Evolutionary conservation across 257 asterid species (phyloP), one percentile per base, ranked within the genome.

Genomic region (Gynochthodes officinalis): DNA sequence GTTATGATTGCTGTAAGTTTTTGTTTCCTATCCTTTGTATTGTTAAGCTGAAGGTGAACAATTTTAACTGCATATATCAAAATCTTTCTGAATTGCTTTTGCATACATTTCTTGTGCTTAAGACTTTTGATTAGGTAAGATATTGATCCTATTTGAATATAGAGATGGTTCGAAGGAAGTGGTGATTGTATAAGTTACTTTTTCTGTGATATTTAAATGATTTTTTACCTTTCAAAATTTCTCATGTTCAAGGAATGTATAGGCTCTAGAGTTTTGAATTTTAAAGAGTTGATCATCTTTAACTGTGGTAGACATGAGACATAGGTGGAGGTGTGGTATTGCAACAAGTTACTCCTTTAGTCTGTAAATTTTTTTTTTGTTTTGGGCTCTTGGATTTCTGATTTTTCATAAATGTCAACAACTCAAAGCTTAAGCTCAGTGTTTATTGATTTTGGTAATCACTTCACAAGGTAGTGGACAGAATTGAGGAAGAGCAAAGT

Each of bases 1-100:
- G 99, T 95, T 80, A 95, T 95, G 99, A 92, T 95, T 71, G 89
- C 91, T 60, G 99, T 95, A 82, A 84, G 98, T 78, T 61, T 72
- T 52, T 43, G 5, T 72, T 72, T 67, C 60, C 74, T 21, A 4
- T 21, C 69, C 64, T 63, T 53, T 71, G 39, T 59, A 64, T 71
- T 43, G 61, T 23, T 13, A n/a, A n/a, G n/a, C n/a, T n/a, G n/a
- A 42, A 53, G 68, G 37, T 35, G 39, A 67, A 37, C 67, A 64
- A 28, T 58, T 77, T 60, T 44, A 62, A 46, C 27, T 37, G 63
- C 33, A 18, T 70, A 54, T 16, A 23, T 49, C 76, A 57, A 42
- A 59, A n/a, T n/a, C 35, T n/a, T 27, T 23, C 12, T 60, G 18
- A 59, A 30, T 32, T 30, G 1, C 33, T 57, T 62, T 12, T 44